phyloP scores from a whole-genome alignment of 176 grass and related monocot genomes.

The Ensete glaucum region DNA sequence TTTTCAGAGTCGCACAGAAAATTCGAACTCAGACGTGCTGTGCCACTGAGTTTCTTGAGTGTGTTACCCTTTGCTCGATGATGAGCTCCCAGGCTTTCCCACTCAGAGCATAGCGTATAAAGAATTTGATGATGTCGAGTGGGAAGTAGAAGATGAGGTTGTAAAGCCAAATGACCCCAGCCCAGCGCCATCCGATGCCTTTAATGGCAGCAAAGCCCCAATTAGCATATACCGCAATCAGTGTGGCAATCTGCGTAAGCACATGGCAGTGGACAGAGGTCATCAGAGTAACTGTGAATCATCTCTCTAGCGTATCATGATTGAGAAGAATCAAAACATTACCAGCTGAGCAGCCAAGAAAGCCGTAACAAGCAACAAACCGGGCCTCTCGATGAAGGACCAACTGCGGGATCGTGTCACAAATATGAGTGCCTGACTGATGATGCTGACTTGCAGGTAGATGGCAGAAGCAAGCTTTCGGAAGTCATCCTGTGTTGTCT shows the following conservation, averaged over 20 bases:
- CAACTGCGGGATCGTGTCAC: constrained; percentile 60
- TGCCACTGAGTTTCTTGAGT: not conserved
- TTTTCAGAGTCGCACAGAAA: not conserved
- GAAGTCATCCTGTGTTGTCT: constrained; percentile 54
- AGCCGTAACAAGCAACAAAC: constrained; percentile 41
- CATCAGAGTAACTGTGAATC: not conserved
- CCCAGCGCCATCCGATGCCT: constrained; percentile 92
- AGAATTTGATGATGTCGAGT: constrained; percentile 74
- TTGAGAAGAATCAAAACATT: not conserved
- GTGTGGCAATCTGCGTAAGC: constrained; percentile 53
- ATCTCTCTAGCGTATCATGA: not conserved
- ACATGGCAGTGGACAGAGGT: not conserved
- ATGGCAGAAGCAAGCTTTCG: constrained; percentile 53
- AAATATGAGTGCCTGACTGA: constrained; percentile 69
- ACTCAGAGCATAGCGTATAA: constrained; percentile 67
- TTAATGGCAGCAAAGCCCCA: constrained; percentile 77
- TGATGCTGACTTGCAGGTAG: constrained; percentile 68
- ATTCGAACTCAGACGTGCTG: not conserved
- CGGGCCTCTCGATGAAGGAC: constrained; percentile 57
- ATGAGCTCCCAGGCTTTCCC: constrained; percentile 89
- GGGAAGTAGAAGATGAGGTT: constrained; percentile 73
- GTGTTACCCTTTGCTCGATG: constrained; percentile 69
- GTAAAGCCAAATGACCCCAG: constrained; percentile 85
- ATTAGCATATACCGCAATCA: constrained; percentile 65
- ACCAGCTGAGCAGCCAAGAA: constrained; percentile 63